Evolutionary conservation across 139 green algal species (phyloP), one percentile per base, ranked within the genome.

Genomic region (Chlorella sp.): DNA sequence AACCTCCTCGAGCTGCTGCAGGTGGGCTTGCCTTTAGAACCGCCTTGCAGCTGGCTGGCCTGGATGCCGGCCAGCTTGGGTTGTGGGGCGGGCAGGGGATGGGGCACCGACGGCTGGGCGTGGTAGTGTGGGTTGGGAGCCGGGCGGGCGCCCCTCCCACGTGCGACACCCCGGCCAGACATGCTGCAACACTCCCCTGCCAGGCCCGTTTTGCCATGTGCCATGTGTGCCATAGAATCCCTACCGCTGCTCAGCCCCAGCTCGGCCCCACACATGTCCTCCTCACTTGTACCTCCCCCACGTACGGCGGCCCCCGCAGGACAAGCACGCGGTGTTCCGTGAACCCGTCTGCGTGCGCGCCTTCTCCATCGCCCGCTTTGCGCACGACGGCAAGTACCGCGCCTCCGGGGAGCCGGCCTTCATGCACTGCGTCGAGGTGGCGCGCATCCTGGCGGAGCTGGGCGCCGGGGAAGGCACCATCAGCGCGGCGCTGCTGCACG

Each of bases 401-500:
- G 93, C 92, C 80, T 89, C 92, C n/a, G 92, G 94, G 15, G 93
- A 95, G 34, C 82, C 91, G 26, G 30, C 93, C 53, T 92, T 97
- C n/a, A 66, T 86, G 24, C 94, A 96, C 85, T 95, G 94, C 82
- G 92, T 95, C 0, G 90, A 95, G 78, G 92, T 91, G 14, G 93
- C 94, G 0, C 77, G 85, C 39, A 95, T 95, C 21, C 81, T 97
- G 48, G 94, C 95, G 37, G 92, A 96, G 3, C 77, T 97, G 73
- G 95, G 96, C 21, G 87, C 96, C 30, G 95, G 96, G 83, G 93
- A 93, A 15, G 77, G 91, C 68, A 93, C 91, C 18, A 94, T 98
- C 24, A 94, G 94, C 64, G 94, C 95, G 0, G 95, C 90, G 7
- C 89, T 98, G 79, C 91, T 98, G 77, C 93, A 97, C 76, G 94